Evolutionary conservation across 306 rosid genomes (phyloP), one percentile per base, ranked within the genome.

Genomic region (Benincasa hispida): DNA sequence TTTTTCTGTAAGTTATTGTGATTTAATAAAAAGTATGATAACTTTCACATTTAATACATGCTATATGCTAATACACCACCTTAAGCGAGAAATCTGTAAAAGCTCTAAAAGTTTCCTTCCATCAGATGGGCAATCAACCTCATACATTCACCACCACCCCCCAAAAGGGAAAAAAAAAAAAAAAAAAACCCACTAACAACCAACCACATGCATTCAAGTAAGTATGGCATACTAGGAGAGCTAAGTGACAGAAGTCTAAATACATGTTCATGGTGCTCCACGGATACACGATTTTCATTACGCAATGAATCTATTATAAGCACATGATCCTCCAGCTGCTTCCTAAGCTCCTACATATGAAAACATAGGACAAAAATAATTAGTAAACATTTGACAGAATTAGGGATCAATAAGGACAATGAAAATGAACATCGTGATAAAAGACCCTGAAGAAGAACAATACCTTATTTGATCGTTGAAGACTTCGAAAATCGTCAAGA

Each of bases 401-500:
- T 62, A 21, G 58, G 69, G 24, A 59, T 34, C 60, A 61, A 19
- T 21, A 78, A 73, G 24, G 78, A 22, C 8, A 5, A 12, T 25
- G 75, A 14, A 68, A 7, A 70, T 70, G 22, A 70, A 47, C 15
- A 25, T 47, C 34, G 8, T 70, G 57, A 70, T 66, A 21, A 47
- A 27, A 19, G 5, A 25, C 17, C 75, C 35, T 47, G 1, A 24
- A 70, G 30, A 15, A 19, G 55, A 74, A 80, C 63, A 81, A 28
- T 77, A 94, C 97, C 85, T 57, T 85, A 84, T 94, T 94, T 72
- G 99, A 94, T 78, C 91, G 85, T 78, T 91, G 96, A 83, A 94
- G 96, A 77, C 96, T 94, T 75, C 97, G 95, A 85, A 94, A 94
- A 86, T 94, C 99, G 83, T 94, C 99, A 78, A 92, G 96, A 76